Base-by-base conservation (phyloP, 2,329 filamentous ascomycete species). In the Cladosporium sp. region DNA sequence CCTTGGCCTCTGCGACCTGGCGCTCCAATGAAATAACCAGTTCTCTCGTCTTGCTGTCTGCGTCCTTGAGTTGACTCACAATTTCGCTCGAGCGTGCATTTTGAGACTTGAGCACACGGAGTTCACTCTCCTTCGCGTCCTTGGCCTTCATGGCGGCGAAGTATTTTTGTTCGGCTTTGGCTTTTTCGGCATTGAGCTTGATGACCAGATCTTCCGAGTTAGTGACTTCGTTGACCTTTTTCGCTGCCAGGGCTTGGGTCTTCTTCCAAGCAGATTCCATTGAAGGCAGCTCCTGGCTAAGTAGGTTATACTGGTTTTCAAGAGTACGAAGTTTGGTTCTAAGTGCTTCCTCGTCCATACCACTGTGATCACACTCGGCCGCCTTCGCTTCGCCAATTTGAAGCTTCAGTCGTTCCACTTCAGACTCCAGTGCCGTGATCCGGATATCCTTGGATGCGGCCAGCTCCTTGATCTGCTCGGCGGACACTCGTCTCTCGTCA, bases 121-220 rank as follows among this genome's bases (percentile, higher is more conserved):
- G 87, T 75, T 97, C 93, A 60, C 84, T 82, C 59, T 92, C 88
- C 52, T 91, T 84, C 45, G 89, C 87, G 69, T 97, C 93, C 70
- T 93, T 95, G 66, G 92, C 88, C 72, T 96, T 97, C 81, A 96
- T 92, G 8, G 92, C 91, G 1, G 90, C 90, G 73, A 97, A 97
- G 72, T 96, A 99, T 75, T 97, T 97, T 70, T 97, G 93, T 69
- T 99, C 94, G 1, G 93, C 93, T 74, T 97, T 97, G 64, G 88
- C 87, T 78, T 99, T 99, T 75, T 99, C 92, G 0, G 91, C 90
- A 40, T 84, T 85, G 19, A 95, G 77, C 22, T 89, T 80, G 17
- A 84, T 78, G 38, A 93, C 80, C 62, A 88, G 89, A 59, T 96
- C 92, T 75, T 97, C 92, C 70, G 91, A 78, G 3, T 82, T 80